Evolutionary conservation across 2,329 filamentous ascomycete genomes (phyloP).

Genomic region (Alternaria burnsii): DNA sequence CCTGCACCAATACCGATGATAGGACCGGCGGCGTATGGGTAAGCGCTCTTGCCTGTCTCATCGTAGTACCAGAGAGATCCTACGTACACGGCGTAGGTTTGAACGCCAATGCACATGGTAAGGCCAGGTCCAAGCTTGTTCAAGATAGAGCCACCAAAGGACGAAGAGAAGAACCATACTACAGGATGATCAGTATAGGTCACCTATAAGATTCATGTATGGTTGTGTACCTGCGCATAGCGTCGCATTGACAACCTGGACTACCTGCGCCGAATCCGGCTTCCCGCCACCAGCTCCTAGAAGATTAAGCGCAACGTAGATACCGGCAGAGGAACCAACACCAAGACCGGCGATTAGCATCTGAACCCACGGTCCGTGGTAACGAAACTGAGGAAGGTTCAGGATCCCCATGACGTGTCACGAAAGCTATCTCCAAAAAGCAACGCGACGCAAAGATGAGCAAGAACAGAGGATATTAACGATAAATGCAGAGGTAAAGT

Average conservation of each 20-base stretch:
- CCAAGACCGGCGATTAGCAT: slow-evolving; percentile 41
- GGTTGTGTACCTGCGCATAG: slow-evolving; percentile 31
- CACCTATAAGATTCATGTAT: too few species aligned
- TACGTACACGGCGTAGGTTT: slow-evolving; percentile 43
- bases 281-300: slow-evolving; percentile 42
- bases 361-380: slow-evolving; percentile 44
- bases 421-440: neutral
- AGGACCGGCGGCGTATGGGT: slow-evolving; percentile 40
- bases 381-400: slow-evolving; percentile 37
- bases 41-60: slow-evolving; percentile 42
- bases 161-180: slow-evolving; percentile 47
- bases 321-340: slow-evolving; percentile 41
- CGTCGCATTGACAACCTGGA: slow-evolving; percentile 45
- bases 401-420: slow-evolving; percentile 32
- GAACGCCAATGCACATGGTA: slow-evolving; percentile 44
- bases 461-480: neutral
- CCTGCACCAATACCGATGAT: slow-evolving; percentile 46
- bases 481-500: neutral
- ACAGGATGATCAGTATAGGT: neutral
- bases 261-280: slow-evolving; percentile 42
- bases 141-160: slow-evolving; percentile 43
- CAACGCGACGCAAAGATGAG: neutral
- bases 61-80: slow-evolving; percentile 47
- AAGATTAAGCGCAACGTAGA: slow-evolving; percentile 44
- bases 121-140: slow-evolving; percentile 43